Evolutionary conservation across 2,329 filamentous ascomycete genomes (phyloP), one percentile per base, ranked within the genome.

Genomic region (Ophiostoma perfectum): DNA sequence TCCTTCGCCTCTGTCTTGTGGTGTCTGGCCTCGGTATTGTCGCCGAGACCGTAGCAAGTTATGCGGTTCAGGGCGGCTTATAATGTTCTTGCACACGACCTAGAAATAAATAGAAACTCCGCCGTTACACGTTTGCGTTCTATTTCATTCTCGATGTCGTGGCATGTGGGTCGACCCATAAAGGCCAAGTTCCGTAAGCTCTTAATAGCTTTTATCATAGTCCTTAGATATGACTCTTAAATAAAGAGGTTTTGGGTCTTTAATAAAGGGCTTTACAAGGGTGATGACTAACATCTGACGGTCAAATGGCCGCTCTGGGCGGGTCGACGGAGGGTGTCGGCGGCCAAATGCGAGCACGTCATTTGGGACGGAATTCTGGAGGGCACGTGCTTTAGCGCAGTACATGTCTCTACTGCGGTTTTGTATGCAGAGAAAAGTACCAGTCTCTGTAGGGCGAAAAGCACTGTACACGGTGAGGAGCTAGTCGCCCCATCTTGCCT

Each of bases 301-400:
- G 55, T 39, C 27, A 38, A 39, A 60, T 39, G 55, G 55, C 36
- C 36, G 36, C 9, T n/a, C 14, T 18, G 49, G 49, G 49, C 36
- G 58, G 58, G 36, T 41, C 39, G n/a, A 60, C n/a, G n/a, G 39
- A 45, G 39, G 65, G 39, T n/a, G 47, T 42, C 49, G 66, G 36
- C 66, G 44, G 44, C 66, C 60, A 39, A 62, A 41, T 63, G 49
- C 52, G 65, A 69, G 65, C 68, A 69, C 68, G 68, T 69, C 68
- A 69, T 67, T 64, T 65, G 38, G 14, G 42, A 45, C 18, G 44
- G 63, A 38, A 68, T 41, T 64, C 55, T 58, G 67, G 16, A 44
- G 65, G 49, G 42, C 52, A 52, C 12, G 1, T 14, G 36, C 39
- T 41, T 27, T 58, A 66, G 64, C n/a, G 14, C 9, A 44, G 67